Evolutionary conservation across 1,284 basidiomycete genomes (phyloP).

Genomic region (Mycosarcoma mackinlayi): DNA sequence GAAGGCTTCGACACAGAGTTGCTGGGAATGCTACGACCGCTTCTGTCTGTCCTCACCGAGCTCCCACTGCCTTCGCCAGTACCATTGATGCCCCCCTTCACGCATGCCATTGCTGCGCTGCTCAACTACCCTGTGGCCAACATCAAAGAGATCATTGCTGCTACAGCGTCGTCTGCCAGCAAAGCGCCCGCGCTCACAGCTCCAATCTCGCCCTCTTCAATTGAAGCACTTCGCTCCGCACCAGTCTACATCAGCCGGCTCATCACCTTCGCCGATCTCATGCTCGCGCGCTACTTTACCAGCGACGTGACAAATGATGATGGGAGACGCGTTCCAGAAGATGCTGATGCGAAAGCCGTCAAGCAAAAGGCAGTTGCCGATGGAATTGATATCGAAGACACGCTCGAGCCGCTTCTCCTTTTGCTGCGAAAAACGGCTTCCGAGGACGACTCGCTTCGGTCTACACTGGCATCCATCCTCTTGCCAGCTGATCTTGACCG

Average conservation of each 20-base stretch:
- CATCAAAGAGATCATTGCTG: slow-evolving; percentile 20
- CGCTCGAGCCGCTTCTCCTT: slow-evolving; percentile 49
- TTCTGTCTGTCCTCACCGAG: slow-evolving; percentile 38
- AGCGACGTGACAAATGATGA: not conserved
- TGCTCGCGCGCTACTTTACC: slow-evolving; percentile 43
- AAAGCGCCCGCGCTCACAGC: slow-evolving; percentile 1
- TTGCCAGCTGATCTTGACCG: slow-evolving; percentile 53
- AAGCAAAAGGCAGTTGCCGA: slow-evolving; percentile 29
- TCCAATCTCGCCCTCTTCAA: slow-evolving; percentile 27
- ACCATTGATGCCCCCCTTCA: slow-evolving; percentile 52
- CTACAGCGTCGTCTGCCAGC: not conserved
- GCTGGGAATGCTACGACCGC: slow-evolving; percentile 46
- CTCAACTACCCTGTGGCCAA: slow-evolving; percentile 54
- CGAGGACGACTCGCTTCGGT: slow-evolving; percentile 37
- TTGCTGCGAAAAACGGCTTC: slow-evolving; percentile 50
- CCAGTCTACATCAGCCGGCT: slow-evolving; percentile 31
- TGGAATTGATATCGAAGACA: slow-evolving; percentile 54
- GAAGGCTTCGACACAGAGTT: slow-evolving; percentile 46
- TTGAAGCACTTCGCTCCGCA: slow-evolving; percentile 17
- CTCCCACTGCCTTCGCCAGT: slow-evolving; percentile 28
- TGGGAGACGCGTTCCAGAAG: slow-evolving; percentile 25
- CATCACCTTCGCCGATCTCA: slow-evolving; percentile 30
- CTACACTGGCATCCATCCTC: slow-evolving; percentile 19
- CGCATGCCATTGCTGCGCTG: slow-evolving; percentile 58
- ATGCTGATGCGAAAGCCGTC: slow-evolving; percentile 40